These are phyloP conservation scores for Volvariella volvacea DNA, from an alignment of 1,284 basidiomycete species.

Conservation along the genomic window DNA sequence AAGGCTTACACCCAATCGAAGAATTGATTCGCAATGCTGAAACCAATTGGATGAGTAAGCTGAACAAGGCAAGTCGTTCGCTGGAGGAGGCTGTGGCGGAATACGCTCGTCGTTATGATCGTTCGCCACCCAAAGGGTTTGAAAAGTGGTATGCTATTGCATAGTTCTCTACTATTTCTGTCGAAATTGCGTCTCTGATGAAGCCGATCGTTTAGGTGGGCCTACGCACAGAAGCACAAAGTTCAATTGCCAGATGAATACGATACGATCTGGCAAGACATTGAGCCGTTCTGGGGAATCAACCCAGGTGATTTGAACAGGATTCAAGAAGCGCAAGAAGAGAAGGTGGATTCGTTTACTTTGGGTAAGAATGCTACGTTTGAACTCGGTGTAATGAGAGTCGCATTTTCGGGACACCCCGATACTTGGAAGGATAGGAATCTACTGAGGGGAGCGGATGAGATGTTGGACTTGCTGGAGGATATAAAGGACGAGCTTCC, in stretches of 20 bases:
- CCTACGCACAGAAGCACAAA: conserved; percentile 40
- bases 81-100: conserved; percentile 39
- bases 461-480: conserved; percentile 23
- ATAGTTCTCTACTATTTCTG: not conserved
- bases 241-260: conserved; percentile 49
- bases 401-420: conserved; percentile 25
- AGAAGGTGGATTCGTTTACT: conserved; percentile 22
- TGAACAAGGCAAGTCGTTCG: conserved; percentile 36
- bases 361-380: conserved; percentile 20
- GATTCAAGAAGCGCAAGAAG: conserved; percentile 25
- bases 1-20: conserved; percentile 32
- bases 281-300: conserved; percentile 45
- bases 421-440: conserved; percentile 13
- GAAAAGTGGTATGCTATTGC: conserved; percentile 29
- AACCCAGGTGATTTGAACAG: conserved; percentile 30
- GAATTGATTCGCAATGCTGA: conserved; percentile 37
- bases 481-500: conserved; percentile 26
- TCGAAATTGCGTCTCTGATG: no score
- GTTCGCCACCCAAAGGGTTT: conserved; percentile 35
- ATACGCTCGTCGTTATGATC: conserved; percentile 33
- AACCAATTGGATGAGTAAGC: conserved; percentile 34
- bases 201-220: conserved; percentile 40
- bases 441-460: conserved; percentile 17
- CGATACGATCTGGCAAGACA: conserved; percentile 39
- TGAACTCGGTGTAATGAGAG: conserved; percentile 18